phyloP scores from a whole-genome alignment of 176 grass and related monocot genomes.

The Stipa capillata region DNA sequence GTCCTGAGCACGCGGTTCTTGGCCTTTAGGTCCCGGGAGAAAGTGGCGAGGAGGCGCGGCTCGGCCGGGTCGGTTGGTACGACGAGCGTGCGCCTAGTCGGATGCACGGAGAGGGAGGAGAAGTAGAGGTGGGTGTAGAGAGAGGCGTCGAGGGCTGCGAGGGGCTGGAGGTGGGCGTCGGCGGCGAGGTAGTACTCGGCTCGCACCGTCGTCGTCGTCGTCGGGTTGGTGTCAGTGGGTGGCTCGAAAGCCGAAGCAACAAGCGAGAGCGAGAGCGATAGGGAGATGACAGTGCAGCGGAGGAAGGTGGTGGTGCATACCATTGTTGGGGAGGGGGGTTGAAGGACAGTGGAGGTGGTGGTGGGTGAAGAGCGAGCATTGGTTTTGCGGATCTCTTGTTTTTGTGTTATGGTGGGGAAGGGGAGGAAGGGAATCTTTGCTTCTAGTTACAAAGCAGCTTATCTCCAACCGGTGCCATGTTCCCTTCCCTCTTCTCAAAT shows the following conservation, averaged over 20 bases:
- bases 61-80: slow-evolving; percentile 16
- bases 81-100: neutral
- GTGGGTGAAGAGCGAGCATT: neutral
- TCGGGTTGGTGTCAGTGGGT: neutral
- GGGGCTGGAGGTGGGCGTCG: slow-evolving; percentile 33
- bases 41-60: slow-evolving; percentile 28
- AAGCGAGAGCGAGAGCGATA: neutral
- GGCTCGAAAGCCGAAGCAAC: neutral
- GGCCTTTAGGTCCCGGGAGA: slow-evolving; percentile 48
- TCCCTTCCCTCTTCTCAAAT: too few relatives aligned
- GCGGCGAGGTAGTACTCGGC: slow-evolving; percentile 69
- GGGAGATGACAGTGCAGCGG: neutral
- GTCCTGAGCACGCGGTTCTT: slow-evolving; percentile 47
- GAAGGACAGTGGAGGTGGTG: neutral
- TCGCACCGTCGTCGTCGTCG: slow-evolving; percentile 23
- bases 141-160: slow-evolving; percentile 39
- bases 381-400: too few relatives aligned
- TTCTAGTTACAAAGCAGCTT: too few relatives aligned
- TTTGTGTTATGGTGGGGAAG: neutral
- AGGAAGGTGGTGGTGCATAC: neutral
- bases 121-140: slow-evolving; percentile 90
- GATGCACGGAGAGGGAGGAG: slow-evolving; percentile 32
- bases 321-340: slow-evolving; percentile 12
- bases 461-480: too few relatives aligned
- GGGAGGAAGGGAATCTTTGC: too few relatives aligned